Evolutionary conservation across 2,329 filamentous ascomycete species (phyloP).

Genomic region (Cylindrodendrum hubeiense): DNA sequence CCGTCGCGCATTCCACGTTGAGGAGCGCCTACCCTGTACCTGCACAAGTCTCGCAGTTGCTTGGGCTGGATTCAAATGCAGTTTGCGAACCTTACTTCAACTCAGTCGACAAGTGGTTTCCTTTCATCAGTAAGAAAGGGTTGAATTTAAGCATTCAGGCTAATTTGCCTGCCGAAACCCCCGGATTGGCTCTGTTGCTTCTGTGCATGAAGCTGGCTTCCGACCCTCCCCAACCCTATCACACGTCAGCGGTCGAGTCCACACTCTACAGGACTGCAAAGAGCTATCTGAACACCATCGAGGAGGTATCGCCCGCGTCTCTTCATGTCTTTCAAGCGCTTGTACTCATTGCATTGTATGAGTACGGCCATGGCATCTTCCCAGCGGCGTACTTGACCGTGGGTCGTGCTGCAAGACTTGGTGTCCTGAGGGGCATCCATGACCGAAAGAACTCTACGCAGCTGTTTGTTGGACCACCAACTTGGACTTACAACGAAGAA

Average conservation of each 20-base stretch:
- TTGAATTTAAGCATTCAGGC: constrained; percentile 1
- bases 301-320: not conserved
- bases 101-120: constrained; percentile 4
- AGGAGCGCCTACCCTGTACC: not conserved
- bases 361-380: not conserved
- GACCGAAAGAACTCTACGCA: constrained; percentile 11
- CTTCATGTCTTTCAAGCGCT: constrained; percentile 1
- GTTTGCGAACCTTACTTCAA: constrained; percentile 1
- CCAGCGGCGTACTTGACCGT: constrained; percentile 2
- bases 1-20: not conserved
- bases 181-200: not conserved
- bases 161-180: not conserved
- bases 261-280: not conserved
- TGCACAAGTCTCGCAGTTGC: not conserved
- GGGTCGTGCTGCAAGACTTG: constrained; percentile 3
- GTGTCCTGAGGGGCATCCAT: constrained; percentile 3
- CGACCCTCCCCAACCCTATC: not conserved
- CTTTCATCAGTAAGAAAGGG: constrained; percentile 8
- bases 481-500: constrained; percentile 16
- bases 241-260: not conserved
- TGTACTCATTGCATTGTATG: constrained; percentile 1
- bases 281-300: not conserved
- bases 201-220: constrained; percentile 7
- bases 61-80: not conserved
- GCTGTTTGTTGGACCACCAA: constrained; percentile 1